Evolutionary conservation across 192 early-diverging fungal species (phyloP), one percentile per base, ranked within the genome.

Genomic region (Coemansia guatemalensis): DNA sequence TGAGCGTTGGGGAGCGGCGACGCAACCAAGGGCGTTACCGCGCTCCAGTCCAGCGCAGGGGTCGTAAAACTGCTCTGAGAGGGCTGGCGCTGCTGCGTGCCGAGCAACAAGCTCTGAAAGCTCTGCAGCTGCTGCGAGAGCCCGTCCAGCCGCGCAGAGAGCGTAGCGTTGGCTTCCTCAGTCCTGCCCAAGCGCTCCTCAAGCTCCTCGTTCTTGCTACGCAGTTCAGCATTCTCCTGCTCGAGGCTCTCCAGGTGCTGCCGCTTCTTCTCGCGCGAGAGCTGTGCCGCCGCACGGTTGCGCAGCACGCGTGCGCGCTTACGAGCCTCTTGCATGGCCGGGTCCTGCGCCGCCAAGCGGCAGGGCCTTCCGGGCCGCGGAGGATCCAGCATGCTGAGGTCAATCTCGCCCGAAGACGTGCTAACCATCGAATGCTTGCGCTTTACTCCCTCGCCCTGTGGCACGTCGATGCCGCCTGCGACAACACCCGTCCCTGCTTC

Each of bases 211-310:
- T 80, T 80, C 77, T 74, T 80, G 39, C 57, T 65, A 11, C 54
- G 64, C 49, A 94, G 75, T 2, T 74, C 70, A 5, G 76, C 80
- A 71, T 94, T 94, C 59, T 91, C 88, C 53, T 81, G 79, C 78
- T 93, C 93, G 8, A 95, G 84, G n/a, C 73, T 64, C 70, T 85
- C 84, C 26, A 93, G 62, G 58, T 95, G 93, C 54, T 93, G 90
- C 32, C 92, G 85, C 82, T 97, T 95, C 56, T 93, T 86, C 78
- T 93, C 93, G 48, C 95, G 89, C 7, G 90, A 93, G 53, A 89
- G 70, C 56, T 93, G 83, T 4, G 95, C 95, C 1, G 92, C 91
- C 12, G 90, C 92, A 12, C 95, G 87, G 72, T 97, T 97, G 76
- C 93, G 94, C 65, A 97, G 88, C 55, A 97, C 71, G 18, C 95